phyloP scores from a whole-genome alignment of 2,329 filamentous ascomycete species.

The Teratosphaeria pseudoeucalypti region DNA sequence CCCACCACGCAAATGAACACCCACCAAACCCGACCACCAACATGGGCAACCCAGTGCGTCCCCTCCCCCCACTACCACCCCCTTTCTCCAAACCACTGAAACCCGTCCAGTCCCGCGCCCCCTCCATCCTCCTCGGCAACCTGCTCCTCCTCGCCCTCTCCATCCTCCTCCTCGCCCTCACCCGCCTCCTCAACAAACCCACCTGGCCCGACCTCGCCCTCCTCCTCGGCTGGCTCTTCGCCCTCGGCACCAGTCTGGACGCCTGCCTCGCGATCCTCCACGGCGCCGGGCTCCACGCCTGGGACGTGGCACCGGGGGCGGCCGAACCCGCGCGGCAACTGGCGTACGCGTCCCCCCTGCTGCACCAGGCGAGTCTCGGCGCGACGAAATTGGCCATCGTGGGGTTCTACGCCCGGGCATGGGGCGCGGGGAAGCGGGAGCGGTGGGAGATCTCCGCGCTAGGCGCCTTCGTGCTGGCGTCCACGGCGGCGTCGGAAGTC shows the following conservation, averaged over 20 bases:
- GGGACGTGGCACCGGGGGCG: not conserved
- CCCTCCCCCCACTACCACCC: no score
- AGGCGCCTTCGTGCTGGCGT: not conserved
- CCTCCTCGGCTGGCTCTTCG: not conserved
- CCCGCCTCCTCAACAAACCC: not conserved
- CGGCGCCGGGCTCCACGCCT: not conserved
- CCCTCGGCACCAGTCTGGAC: not conserved
- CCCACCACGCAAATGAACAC: no score
- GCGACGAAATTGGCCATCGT: not conserved
- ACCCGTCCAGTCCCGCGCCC: not conserved
- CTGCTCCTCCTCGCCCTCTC: not conserved
- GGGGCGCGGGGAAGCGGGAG: no score
- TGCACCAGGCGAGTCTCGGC: not conserved
- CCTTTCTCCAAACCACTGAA: no score
- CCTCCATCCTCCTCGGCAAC: not conserved
- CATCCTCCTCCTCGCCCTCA: not conserved
- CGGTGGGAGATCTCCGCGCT: not conserved
- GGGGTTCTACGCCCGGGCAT: not conserved
- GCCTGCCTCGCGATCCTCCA: not conserved
- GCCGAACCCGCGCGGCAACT: not conserved
- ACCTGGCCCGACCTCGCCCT: not conserved
- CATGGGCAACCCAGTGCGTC: no score
- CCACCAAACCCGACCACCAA: no score
- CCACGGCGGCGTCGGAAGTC: not conserved
- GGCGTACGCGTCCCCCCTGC: not conserved